Percentiles rank a stretch among this genome's conserved stretches.
Evolutionary conservation across 768 basidiomycete genomes (phyloP).

Genomic region (Tephrocybe sp.): DNA sequence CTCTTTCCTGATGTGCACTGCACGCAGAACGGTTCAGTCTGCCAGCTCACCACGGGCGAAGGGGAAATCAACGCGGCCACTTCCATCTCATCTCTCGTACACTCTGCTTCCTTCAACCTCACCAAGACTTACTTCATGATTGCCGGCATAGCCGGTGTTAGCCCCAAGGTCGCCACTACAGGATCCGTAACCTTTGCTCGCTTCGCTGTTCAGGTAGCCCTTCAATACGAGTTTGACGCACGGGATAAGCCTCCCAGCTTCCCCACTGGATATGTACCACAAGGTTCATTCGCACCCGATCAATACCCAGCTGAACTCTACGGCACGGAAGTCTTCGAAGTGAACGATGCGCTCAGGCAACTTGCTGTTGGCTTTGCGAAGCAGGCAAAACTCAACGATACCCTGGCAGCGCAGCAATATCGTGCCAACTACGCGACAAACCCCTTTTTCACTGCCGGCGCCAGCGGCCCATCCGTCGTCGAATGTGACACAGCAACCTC

Average conservation of each 20-base stretch:
- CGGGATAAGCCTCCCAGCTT: slow-evolving; percentile 12
- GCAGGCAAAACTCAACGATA: slow-evolving; percentile 11
- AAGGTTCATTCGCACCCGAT: slow-evolving; percentile 7
- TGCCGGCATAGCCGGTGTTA: slow-evolving; percentile 13
- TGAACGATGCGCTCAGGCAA: slow-evolving; percentile 10
- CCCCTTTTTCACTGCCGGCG: slow-evolving; percentile 4
- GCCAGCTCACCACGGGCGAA: slow-evolving; percentile 13
- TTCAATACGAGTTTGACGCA: slow-evolving; percentile 13
- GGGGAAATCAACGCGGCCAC: slow-evolving; percentile 15
- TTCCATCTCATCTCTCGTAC: slow-evolving; percentile 11
- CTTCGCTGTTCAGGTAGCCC: slow-evolving; percentile 12
- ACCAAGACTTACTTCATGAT: slow-evolving; percentile 12
- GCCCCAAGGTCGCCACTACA: slow-evolving; percentile 9
- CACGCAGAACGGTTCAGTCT: slow-evolving; percentile 6
- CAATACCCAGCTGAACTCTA: slow-evolving; percentile 11
- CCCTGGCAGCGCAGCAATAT: slow-evolving; percentile 1
- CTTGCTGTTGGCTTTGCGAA: slow-evolving; percentile 11
- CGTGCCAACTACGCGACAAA: slow-evolving; percentile 5
- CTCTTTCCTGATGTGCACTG: slow-evolving; percentile 12
- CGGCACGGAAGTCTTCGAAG: slow-evolving; percentile 14
- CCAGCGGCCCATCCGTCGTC: slow-evolving; percentile 8
- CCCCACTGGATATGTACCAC: slow-evolving; percentile 12
- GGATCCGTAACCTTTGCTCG: slow-evolving; percentile 15
- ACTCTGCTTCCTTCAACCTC: slow-evolving; percentile 8
- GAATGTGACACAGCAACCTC: slow-evolving; percentile 13